A percentile compares a stretch with the other conserved stretches of the same genome.
Conservation (phyloP, 2,329 filamentous ascomycete genomes). For the Capronia epimyces region DNA sequence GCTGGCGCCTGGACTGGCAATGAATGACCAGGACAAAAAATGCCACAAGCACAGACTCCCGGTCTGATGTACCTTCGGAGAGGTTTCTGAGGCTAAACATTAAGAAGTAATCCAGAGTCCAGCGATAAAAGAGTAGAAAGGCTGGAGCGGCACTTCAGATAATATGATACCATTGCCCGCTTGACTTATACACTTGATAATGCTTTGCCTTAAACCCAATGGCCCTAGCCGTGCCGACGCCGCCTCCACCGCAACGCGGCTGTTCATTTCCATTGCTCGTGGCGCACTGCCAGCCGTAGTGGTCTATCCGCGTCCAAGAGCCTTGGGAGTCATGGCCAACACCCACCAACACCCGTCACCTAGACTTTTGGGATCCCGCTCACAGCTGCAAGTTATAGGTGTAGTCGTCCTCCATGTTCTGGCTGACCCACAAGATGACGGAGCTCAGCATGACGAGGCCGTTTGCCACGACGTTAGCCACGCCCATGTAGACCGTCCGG, state of each 20-base stretch:
- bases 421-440: conserved; percentile 61
- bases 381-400: conserved; percentile 63
- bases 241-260: too few relatives aligned
- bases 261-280: too few relatives aligned
- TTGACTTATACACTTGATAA: not conserved
- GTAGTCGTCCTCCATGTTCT: conserved; percentile 70
- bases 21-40: not conserved
- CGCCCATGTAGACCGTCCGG: conserved; percentile 61
- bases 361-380: conserved; percentile 8
- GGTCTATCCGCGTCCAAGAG: too few relatives aligned
- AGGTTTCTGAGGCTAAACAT: not conserved
- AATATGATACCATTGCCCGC: not conserved
- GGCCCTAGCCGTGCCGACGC: too few relatives aligned
- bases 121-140: not conserved
- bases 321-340: too few relatives aligned
- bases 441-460: conserved; percentile 63
- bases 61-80: not conserved
- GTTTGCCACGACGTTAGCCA: conserved; percentile 62
- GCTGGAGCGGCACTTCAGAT: not conserved
- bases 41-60: too few relatives aligned
- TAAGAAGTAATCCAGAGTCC: not conserved
- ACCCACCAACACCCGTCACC: too few relatives aligned
- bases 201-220: too few relatives aligned
- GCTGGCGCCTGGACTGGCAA: not conserved
- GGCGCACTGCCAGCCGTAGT: too few relatives aligned